Base-by-base conservation (phyloP, 176 grass and related monocot species). In the Microstegium vimineum region DNA sequence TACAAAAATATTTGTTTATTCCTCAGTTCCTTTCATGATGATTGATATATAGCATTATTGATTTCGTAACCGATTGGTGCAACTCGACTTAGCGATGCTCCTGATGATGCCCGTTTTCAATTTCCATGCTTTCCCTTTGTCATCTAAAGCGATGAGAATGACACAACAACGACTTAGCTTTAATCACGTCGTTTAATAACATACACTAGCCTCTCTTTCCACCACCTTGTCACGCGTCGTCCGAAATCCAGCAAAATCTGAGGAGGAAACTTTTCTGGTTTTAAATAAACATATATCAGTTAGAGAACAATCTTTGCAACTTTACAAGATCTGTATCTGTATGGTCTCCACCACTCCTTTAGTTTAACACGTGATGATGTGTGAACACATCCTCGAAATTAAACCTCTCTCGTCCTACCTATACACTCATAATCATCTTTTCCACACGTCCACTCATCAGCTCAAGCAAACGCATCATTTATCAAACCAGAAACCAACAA, bases 161-260 rank as follows among this genome's bases (percentile, higher is more conserved):
- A 88, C 80, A 22, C 18, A 11, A 13, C 80, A 88, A 66, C 86
- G 56, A 9, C 49, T 52, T 43, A 10, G 32, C 74, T 83, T 83
- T 78, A 77, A 75, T 60, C 22, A 38, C 69, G 61, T 69, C 27
- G 56, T 13, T 61, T 62, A 72, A 31, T 30, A 62, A 6, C 11
- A 28, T 62, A 62, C 26, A 62, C 26, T 47, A 20, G 2, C 20
- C 62, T 28, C 30, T 52, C 18, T 77, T 70, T 77, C 59, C 32
- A 15, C 18, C 70, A 25, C 15, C 45, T 6, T 4, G 54, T 77
- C 73, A 65, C 56, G 18, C 56, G 13, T 83, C 56, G 13, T 83
- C 54, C 8, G 66, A 71, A 36, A 42, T 83, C 79, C 23, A 63
- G 62, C 65, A 71, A 63, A 73, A 59, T 45, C 80, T 4, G 49